Evolutionary conservation across 2,329 filamentous ascomycete genomes (phyloP).

Genomic region (Colletotrichum caudatum): DNA sequence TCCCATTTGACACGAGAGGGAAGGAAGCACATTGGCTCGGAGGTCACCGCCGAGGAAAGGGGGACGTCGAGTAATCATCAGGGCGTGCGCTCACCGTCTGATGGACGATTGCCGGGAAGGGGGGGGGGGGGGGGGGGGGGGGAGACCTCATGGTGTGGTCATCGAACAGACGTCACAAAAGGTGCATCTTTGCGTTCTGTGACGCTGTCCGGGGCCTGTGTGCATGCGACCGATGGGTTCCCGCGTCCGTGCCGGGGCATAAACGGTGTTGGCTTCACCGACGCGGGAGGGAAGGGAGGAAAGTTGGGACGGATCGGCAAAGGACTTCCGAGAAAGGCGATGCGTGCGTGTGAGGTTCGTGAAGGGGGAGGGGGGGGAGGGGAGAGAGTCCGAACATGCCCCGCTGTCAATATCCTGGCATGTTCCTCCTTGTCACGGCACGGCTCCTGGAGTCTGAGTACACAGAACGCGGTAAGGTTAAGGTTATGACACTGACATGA

Average conservation of each 20-base stretch:
- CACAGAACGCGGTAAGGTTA: slow-evolving; percentile 3
- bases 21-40: neutral
- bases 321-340: neutral
- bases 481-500: slow-evolving; percentile 9
- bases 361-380: neutral
- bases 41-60: neutral
- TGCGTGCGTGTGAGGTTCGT: neutral
- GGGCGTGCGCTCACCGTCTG: neutral
- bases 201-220: neutral
- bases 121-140: too few relatives aligned
- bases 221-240: neutral
- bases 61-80: neutral
- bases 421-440: neutral
- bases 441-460: neutral
- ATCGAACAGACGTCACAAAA: slow-evolving; percentile 29
- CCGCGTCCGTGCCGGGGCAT: neutral
- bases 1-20: neutral
- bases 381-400: neutral
- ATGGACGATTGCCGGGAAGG: neutral
- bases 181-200: slow-evolving; percentile 16
- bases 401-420: neutral
- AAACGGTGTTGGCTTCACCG: too few relatives aligned
- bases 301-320: too few relatives aligned
- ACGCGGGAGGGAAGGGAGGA: too few relatives aligned
- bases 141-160: neutral